Percentiles rank a stretch among this genome's conserved stretches.
Evolutionary conservation across 495 filamentous ascomycete genomes (phyloP).

Genomic region (Neurospora pannonica): DNA sequence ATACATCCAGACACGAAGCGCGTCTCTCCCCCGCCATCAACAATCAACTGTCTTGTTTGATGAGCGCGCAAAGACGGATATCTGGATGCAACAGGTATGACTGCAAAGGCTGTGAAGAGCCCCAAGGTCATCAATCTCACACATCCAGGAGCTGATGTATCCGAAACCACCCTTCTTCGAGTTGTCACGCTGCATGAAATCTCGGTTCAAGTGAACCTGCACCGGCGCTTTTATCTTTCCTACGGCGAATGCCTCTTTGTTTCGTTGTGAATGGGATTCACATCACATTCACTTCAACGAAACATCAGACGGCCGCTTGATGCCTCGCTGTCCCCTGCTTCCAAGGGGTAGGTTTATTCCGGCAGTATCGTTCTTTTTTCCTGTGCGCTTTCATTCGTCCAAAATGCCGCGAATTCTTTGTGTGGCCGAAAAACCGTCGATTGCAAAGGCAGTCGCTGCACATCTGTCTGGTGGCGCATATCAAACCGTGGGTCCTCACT

Average conservation of each 20-base stretch:
- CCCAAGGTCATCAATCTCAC: neutral
- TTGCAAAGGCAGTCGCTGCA: slow-evolving; percentile 83
- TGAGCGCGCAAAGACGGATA: neutral
- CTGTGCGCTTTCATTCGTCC: neutral
- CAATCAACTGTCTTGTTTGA: neutral
- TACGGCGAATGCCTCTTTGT: neutral
- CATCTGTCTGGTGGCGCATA: slow-evolving; percentile 73
- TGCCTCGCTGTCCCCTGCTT: neutral
- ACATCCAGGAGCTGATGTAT: neutral
- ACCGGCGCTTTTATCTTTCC: neutral
- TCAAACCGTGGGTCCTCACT: slow-evolving; percentile 49
- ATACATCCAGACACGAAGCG: neutral
- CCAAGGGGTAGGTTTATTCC: neutral
- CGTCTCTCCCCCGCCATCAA: neutral
- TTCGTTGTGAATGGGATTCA: neutral
- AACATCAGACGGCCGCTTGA: neutral
- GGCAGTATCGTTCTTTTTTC: neutral
- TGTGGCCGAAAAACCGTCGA: slow-evolving; percentile 95
- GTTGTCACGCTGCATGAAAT: neutral
- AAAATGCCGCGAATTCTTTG: slow-evolving; percentile 59
- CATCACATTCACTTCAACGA: neutral
- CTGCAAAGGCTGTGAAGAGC: neutral
- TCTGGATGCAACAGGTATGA: neutral
- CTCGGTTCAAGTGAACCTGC: neutral
- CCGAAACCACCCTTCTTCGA: neutral